These are phyloP conservation scores for Hygrophila difformis DNA, from an alignment of 257 asterid species.

Conservation along the genomic window DNA sequence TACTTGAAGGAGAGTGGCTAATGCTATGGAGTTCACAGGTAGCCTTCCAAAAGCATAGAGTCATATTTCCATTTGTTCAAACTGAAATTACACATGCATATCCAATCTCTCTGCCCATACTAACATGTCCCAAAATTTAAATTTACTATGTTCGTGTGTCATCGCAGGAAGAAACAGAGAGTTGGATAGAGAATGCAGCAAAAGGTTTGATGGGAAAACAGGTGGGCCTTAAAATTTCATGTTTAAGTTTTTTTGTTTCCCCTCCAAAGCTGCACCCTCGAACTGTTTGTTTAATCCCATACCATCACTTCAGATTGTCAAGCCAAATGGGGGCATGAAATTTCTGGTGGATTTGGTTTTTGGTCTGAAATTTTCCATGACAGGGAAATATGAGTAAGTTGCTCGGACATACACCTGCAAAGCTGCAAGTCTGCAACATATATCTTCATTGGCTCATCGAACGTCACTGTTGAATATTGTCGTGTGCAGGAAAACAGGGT, in stretches of 20 bases:
- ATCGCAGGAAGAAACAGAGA: slow-evolving; percentile 74
- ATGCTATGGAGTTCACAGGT: slow-evolving; percentile 98
- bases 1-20: slow-evolving; percentile 82
- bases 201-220: slow-evolving; percentile 91
- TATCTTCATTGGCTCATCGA: too few species aligned
- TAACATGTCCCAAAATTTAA: background rate
- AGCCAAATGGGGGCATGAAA: slow-evolving; percentile 58
- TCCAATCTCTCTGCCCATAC: background rate
- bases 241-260: too few species aligned
- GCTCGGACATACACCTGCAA: background rate
- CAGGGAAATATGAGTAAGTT: slow-evolving; percentile 72
- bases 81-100: background rate
- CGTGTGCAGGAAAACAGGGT: slow-evolving; percentile 47
- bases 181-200: slow-evolving; percentile 94
- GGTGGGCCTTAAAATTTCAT: slow-evolving; percentile 30
- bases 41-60: slow-evolving; percentile 2
- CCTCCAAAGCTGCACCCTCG: background rate
- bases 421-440: background rate
- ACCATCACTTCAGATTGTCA: slow-evolving; percentile 40
- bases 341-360: slow-evolving; percentile 57
- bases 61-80: slow-evolving; percentile 3
- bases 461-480: too few species aligned
- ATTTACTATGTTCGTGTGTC: background rate
- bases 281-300: background rate
- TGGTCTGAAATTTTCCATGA: slow-evolving; percentile 81